These are phyloP conservation scores for Lachnellula subtilissima DNA, from an alignment of 2,329 filamentous ascomycete species.

Conservation along the genomic window DNA sequence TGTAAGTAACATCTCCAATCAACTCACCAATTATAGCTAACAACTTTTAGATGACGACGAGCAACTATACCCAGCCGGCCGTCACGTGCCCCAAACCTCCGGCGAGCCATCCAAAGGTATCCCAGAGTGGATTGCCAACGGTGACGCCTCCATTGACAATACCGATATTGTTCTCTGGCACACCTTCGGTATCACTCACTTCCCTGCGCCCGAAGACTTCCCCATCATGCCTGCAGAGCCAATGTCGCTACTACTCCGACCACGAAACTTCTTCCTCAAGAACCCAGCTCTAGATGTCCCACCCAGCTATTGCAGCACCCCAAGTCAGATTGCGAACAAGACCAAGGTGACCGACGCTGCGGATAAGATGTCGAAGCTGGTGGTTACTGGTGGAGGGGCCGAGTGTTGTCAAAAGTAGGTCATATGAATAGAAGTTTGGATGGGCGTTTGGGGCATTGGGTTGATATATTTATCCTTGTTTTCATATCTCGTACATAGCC, in stretches of 20 bases:
- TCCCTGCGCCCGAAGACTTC: constrained; percentile 85
- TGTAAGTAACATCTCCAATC: constrained; percentile 51
- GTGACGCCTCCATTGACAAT: constrained; percentile 66
- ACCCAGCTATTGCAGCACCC: constrained; percentile 64
- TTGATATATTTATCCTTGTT: neutral
- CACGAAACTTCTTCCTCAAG: constrained; percentile 54
- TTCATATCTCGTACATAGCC: neutral
- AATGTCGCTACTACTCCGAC: constrained; percentile 60
- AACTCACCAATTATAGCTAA: constrained; percentile 41
- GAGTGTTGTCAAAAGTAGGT: constrained; percentile 26
- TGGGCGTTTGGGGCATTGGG: neutral
- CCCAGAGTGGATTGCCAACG: constrained; percentile 50
- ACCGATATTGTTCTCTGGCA: constrained; percentile 90
- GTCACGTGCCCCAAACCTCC: constrained; percentile 55
- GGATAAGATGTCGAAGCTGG: constrained; percentile 43
- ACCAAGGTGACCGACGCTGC: constrained; percentile 40
- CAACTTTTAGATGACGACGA: constrained; percentile 46
- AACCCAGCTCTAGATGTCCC: constrained; percentile 57
- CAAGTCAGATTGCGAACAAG: constrained; percentile 58
- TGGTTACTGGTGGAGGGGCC: constrained; percentile 15
- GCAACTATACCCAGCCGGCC: constrained; percentile 55
- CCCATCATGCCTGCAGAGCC: constrained; percentile 87
- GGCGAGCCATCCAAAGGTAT: constrained; percentile 41
- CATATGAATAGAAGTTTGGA: no score
- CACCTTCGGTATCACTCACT: constrained; percentile 86